A percentile compares a stretch with the other conserved stretches of the same genome.
These are phyloP conservation scores for Starmerella etchellsii DNA, from an alignment of 805 yeast species.

Conservation along the genomic window DNA sequence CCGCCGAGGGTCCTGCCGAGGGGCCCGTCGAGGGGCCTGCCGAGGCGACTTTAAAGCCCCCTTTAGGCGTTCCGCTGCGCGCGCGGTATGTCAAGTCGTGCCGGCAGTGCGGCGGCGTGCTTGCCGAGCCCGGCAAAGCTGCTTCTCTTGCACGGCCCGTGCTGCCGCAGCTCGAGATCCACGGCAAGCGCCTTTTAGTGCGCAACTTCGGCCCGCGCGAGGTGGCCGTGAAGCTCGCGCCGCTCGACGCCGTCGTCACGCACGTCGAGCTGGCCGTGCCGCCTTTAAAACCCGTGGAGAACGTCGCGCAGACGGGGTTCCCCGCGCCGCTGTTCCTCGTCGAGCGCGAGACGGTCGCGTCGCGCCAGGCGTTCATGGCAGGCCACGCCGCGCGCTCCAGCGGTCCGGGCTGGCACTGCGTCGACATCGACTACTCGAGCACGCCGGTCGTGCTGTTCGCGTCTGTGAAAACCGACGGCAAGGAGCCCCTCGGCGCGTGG, in stretches of 20 bases:
- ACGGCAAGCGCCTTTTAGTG: conserved; percentile 12
- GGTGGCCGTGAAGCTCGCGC: conserved; percentile 9
- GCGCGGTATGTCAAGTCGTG: conserved; percentile 24
- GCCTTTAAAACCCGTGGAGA: conserved; percentile 12
- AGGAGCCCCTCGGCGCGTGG: conserved; percentile 4
- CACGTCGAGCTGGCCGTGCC: conserved; percentile 19
- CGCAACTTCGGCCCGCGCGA: conserved; percentile 17
- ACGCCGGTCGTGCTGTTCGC: not conserved
- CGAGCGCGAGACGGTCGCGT: conserved; percentile 21
- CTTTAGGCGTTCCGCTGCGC: conserved; percentile 22
- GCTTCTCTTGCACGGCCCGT: conserved; percentile 22
- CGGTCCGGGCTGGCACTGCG: conserved; percentile 25
- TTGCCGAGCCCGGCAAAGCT: conserved; percentile 25
- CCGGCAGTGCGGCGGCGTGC: conserved; percentile 25
- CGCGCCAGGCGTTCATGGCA: conserved; percentile 24
- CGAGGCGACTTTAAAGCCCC: conserved; percentile 11
- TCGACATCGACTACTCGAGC: conserved; percentile 5
- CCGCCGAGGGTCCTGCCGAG: too few relatives aligned
- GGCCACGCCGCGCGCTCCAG: conserved; percentile 8
- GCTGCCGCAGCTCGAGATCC: conserved; percentile 20
- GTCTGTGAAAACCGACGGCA: not conserved
- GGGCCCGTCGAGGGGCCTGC: too few relatives aligned
- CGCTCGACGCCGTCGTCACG: conserved; percentile 9
- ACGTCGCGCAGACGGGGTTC: conserved; percentile 4
- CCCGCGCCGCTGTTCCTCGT: conserved; percentile 21